A percentile compares a stretch with the other conserved stretches of the same genome.
Evolutionary conservation across 2,329 filamentous ascomycete genomes (phyloP).

Genomic region (Cercospora nicotianae): DNA sequence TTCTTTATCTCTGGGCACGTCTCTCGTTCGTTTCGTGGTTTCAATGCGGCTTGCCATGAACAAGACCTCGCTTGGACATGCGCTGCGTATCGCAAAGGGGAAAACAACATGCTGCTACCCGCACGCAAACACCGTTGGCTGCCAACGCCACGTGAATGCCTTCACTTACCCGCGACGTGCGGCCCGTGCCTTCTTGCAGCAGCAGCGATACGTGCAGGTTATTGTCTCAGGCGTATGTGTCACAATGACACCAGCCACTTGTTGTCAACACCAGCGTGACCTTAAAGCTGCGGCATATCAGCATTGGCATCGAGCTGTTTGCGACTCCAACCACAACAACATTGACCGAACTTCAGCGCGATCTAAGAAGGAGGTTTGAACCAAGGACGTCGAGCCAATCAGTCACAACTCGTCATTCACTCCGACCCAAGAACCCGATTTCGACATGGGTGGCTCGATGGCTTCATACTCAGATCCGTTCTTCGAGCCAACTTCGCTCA

Average conservation of each 20-base stretch:
- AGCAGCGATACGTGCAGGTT: neutral
- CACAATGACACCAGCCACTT: constrained; percentile 11
- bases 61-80: neutral
- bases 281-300: constrained; percentile 3
- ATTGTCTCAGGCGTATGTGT: constrained; percentile 12
- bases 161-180: constrained; percentile 14
- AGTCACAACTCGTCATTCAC: neutral
- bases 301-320: constrained; percentile 6
- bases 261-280: neutral
- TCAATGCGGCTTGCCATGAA: neutral
- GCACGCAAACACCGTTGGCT: neutral
- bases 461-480: constrained; percentile 4
- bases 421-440: neutral
- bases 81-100: neutral
- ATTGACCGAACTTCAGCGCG: neutral
- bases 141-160: neutral
- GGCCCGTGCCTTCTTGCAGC: constrained; percentile 12
- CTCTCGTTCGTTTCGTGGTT: neutral
- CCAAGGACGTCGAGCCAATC: neutral
- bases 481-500: constrained; percentile 10
- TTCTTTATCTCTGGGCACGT: neutral
- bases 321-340: constrained; percentile 2
- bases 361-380: neutral
- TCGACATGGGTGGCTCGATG: constrained; percentile 8
- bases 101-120: constrained; percentile 9